phyloP scores from a whole-genome alignment of 2,329 filamentous ascomycete genomes.

The Thelonectria rubi region DNA sequence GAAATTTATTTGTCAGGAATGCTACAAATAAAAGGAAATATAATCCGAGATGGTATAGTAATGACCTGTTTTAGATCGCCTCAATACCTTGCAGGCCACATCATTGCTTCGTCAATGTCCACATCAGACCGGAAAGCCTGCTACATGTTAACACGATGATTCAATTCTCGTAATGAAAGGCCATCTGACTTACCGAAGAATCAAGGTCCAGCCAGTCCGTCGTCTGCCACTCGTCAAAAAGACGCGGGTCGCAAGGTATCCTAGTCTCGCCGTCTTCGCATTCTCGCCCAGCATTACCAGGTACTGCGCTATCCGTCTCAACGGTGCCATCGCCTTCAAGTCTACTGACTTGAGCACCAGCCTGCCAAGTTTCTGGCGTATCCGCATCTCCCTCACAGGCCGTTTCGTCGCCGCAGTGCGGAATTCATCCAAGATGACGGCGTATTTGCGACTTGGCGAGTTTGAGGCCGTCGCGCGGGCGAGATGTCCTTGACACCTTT shows the following conservation, averaged over 20 bases:
- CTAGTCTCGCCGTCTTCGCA: neutral
- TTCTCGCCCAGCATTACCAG: neutral
- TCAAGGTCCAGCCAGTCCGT: slow-evolving; percentile 34
- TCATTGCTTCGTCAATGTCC: slow-evolving; percentile 18
- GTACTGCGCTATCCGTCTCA: neutral
- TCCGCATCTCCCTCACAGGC: neutral
- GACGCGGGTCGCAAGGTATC: slow-evolving; percentile 11
- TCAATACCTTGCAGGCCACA: slow-evolving; percentile 24
- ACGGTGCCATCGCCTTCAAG: neutral
- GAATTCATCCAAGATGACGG: slow-evolving; percentile 32
- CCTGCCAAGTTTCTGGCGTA: neutral
- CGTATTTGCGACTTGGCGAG: slow-evolving; percentile 34
- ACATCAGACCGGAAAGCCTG: slow-evolving; percentile 27
- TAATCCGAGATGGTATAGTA: no score
- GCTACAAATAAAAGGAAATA: no score
- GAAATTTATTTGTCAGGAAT: no score
- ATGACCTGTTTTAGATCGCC: no score
- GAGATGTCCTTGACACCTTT: slow-evolving; percentile 34
- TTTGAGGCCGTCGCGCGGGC: slow-evolving; percentile 31
- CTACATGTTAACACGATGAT: neutral
- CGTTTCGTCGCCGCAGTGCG: slow-evolving; percentile 13
- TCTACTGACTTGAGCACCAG: neutral
- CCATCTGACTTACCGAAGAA: slow-evolving; percentile 25
- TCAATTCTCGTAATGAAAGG: no score
- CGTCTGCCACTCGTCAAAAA: slow-evolving; percentile 30